These are phyloP conservation scores for Dryas octopetala DNA, from an alignment of 306 rosid species.

Conservation along the genomic window DNA sequence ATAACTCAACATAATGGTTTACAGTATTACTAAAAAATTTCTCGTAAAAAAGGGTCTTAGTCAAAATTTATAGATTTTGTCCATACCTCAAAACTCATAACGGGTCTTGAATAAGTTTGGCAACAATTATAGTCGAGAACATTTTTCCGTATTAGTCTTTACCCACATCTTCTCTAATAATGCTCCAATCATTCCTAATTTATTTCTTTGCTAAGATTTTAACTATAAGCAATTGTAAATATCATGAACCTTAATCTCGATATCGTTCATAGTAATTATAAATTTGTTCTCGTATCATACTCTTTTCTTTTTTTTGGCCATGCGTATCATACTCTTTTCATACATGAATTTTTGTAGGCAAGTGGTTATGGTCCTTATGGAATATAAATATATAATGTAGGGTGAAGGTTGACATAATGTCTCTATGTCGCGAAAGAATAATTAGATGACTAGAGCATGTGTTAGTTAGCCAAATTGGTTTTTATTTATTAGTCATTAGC, in stretches of 20 bases:
- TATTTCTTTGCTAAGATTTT: too few relatives aligned
- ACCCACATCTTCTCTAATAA: too few relatives aligned
- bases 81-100: too few relatives aligned
- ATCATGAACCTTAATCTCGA: neutral
- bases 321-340: neutral
- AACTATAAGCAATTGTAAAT: too few relatives aligned
- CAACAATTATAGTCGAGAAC: too few relatives aligned
- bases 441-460: slow-evolving; percentile 19
- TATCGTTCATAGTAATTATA: neutral
- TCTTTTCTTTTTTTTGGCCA: neutral
- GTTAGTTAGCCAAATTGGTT: slow-evolving; percentile 22
- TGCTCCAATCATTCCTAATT: too few relatives aligned
- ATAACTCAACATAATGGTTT: too few relatives aligned
- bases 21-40: too few relatives aligned
- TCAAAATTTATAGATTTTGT: too few relatives aligned
- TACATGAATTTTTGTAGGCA: neutral
- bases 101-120: too few relatives aligned
- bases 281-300: neutral
- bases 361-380: neutral
- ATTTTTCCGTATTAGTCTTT: too few relatives aligned
- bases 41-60: too few relatives aligned
- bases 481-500: slow-evolving; percentile 12
- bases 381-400: neutral
- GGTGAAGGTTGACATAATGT: slow-evolving; percentile 20
- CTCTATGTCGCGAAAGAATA: neutral